Evolutionary conservation across 129 eudicot genomes (phyloP).

Genomic region (Chrysanthemum seticuspe): DNA sequence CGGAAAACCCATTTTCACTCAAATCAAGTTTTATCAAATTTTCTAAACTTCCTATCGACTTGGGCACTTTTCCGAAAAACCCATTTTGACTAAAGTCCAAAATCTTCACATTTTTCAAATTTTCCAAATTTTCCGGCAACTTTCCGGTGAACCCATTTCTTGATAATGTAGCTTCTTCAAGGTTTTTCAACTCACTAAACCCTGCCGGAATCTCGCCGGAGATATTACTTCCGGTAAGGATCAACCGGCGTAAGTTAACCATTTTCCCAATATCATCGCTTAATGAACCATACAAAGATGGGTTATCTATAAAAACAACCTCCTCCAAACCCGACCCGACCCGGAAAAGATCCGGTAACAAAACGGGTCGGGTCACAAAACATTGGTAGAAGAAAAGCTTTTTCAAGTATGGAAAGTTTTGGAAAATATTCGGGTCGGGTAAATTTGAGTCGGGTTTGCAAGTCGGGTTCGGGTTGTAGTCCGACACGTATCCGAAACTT

Average conservation of each 20-base stretch:
- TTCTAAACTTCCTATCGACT: conserved; percentile 36
- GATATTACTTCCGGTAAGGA: conserved; percentile 56
- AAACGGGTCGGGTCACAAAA: conserved; percentile 38
- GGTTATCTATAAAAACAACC: conserved; percentile 59
- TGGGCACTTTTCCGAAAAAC: conserved; percentile 52
- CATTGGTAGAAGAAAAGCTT: conserved; percentile 73
- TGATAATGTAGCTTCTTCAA: conserved; percentile 66
- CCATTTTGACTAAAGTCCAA: conserved; percentile 64
- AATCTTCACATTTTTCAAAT: conserved; percentile 50
- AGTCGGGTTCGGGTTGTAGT: conserved; percentile 60
- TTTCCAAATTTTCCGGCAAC: conserved; percentile 29
- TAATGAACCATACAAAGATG: conserved; percentile 47
- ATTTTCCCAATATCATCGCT: conserved; percentile 35
- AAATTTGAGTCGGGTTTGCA: conserved; percentile 38
- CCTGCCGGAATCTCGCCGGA: conserved; percentile 57
- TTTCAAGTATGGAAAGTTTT: conserved; percentile 37
- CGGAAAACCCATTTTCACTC: conserved; percentile 51
- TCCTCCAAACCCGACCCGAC: conserved; percentile 45
- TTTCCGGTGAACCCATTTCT: conserved; percentile 46
- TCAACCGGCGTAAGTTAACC: conserved; percentile 46
- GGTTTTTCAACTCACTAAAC: conserved; percentile 38
- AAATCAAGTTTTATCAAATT: conserved; percentile 60
- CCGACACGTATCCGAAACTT: conserved; percentile 67
- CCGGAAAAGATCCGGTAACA: conserved; percentile 40
- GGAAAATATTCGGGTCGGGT: conserved; percentile 29